Evolutionary conservation across 768 basidiomycete species (phyloP).

Genomic region (Phaffia australis): DNA sequence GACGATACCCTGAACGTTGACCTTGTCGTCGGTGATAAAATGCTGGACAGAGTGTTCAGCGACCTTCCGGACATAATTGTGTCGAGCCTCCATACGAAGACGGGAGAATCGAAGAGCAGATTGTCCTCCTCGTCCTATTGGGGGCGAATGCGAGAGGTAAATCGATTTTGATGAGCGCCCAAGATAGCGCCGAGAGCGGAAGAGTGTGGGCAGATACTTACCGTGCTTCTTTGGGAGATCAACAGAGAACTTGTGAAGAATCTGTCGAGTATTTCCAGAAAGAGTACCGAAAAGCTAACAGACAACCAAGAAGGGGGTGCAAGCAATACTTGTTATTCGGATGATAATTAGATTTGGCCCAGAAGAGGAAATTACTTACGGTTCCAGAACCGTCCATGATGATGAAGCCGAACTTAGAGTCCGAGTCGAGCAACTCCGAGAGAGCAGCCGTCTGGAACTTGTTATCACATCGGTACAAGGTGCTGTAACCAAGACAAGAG

Average conservation of each 20-base stretch:
- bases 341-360: conserved; percentile 8
- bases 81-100: conserved; percentile 95
- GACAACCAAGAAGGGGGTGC: neutral
- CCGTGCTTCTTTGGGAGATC: conserved; percentile 98
- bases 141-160: conserved; percentile 34
- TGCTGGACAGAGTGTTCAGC: conserved; percentile 94
- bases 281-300: conserved; percentile 73
- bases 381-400: conserved; percentile 72
- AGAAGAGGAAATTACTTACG: neutral
- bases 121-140: conserved; percentile 74
- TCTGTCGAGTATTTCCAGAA: conserved; percentile 91
- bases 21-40: conserved; percentile 94
- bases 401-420: conserved; percentile 96
- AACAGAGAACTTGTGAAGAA: conserved; percentile 96
- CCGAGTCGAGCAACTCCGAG: conserved; percentile 89
- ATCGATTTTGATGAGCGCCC: neutral
- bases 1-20: conserved; percentile 92
- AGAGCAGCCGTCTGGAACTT: conserved; percentile 99
- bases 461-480: conserved; percentile 97
- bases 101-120: conserved; percentile 99
- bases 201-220: neutral
- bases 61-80: conserved; percentile 99
- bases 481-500: conserved; percentile 44
- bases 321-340: conserved; percentile 50
- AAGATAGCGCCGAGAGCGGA: neutral